phyloP scores from a whole-genome alignment of 2,329 filamentous ascomycete genomes.

The Sporothrix dimorphospora region DNA sequence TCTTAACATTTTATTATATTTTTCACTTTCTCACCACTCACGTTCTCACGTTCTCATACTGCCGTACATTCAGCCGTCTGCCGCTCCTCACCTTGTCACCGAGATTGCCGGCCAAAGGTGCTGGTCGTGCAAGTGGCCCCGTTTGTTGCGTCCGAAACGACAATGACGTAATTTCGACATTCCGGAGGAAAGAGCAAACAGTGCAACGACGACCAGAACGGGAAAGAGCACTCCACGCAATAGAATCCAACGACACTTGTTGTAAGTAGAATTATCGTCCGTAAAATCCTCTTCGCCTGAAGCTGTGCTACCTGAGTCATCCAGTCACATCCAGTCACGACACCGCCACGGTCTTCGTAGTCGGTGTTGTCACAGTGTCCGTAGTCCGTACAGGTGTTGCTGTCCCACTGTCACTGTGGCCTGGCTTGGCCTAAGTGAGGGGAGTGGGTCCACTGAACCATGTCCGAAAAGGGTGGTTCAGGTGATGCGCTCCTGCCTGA shows the following conservation, averaged over 20 bases:
- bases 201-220: not conserved
- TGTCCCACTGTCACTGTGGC: not conserved
- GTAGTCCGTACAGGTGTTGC: not conserved
- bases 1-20: not conserved
- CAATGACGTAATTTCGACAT: constrained; percentile 22
- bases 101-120: not conserved
- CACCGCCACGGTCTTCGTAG: not conserved
- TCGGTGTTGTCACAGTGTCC: constrained; percentile 9
- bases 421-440: not conserved
- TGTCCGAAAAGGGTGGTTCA: constrained; percentile 2
- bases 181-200: not conserved
- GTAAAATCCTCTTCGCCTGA: not conserved
- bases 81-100: not conserved
- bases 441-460: constrained; percentile 9
- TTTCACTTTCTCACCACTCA: not conserved
- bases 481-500: constrained; percentile 18
- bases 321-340: not conserved
- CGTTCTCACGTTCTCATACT: not conserved
- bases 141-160: constrained; percentile 1
- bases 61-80: not conserved
- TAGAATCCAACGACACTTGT: not conserved
- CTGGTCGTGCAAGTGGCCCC: not conserved
- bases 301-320: constrained; percentile 16
- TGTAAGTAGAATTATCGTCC: not conserved
- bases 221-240: not conserved